Evolutionary conservation across 169 alveolate genomes (phyloP).

Genomic region (Perkinsus marinus): DNA sequence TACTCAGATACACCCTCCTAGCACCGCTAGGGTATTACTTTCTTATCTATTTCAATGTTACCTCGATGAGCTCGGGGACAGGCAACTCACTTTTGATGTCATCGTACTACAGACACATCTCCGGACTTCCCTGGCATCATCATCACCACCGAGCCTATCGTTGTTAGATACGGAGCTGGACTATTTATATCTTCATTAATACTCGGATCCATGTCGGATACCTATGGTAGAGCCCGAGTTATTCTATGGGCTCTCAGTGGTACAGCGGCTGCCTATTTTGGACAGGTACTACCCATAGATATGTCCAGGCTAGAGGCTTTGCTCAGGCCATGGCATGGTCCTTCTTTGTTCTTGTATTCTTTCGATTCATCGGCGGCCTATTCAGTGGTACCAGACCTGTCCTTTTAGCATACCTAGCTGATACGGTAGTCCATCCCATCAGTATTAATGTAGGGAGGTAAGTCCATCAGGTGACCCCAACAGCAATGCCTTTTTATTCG

Average conservation of each 20-base stretch:
- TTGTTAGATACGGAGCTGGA: not conserved
- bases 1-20: not conserved
- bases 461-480: not conserved
- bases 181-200: not conserved
- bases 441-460: not conserved
- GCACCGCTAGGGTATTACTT: not conserved
- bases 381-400: not conserved
- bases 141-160: no score
- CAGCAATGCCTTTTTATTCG: not conserved
- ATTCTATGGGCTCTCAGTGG: not conserved
- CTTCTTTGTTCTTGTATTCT: not conserved
- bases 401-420: not conserved
- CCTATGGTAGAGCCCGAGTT: not conserved
- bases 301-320: no score
- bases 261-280: not conserved
- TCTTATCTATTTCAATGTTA: not conserved
- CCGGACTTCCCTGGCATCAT: no score
- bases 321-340: not conserved
- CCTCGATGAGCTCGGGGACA: not conserved
- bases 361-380: not conserved
- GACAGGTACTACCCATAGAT: not conserved
- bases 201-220: not conserved
- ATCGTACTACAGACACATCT: not conserved
- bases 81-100: not conserved
- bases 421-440: not conserved